Conservation (phyloP, 345 rosid genomes). For the Lenwebbia sp. region DNA sequence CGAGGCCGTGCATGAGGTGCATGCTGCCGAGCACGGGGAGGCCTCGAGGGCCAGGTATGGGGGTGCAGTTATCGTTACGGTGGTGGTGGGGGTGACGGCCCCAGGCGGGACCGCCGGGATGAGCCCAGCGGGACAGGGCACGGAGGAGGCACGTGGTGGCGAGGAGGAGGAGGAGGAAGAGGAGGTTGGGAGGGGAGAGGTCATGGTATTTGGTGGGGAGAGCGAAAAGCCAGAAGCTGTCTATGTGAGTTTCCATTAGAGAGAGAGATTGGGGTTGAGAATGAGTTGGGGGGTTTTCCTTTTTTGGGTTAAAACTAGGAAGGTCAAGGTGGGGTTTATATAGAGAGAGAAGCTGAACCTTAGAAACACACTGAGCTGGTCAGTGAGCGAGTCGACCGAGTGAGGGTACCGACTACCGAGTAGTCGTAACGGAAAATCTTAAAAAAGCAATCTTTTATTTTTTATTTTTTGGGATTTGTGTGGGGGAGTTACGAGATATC, state of each 20-base stretch:
- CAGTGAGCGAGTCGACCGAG: background rate
- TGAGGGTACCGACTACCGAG: background rate
- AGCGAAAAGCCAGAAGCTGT: constrained; percentile 23
- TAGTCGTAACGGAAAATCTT: background rate
- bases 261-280: background rate
- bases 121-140: constrained; percentile 18
- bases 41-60: constrained; percentile 39
- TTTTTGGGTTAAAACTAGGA: constrained; percentile 22
- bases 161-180: constrained; percentile 7
- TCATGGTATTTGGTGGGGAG: constrained; percentile 19
- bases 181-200: constrained; percentile 7
- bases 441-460: background rate
- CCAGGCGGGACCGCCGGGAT: constrained; percentile 53
- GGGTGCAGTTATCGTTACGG: background rate
- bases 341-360: constrained; percentile 4
- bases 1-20: constrained; percentile 32
- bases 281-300: constrained; percentile 9
- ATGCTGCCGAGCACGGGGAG: constrained; percentile 41
- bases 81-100: constrained; percentile 12
- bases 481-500: background rate
- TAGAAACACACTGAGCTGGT: background rate
- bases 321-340: constrained; percentile 10
- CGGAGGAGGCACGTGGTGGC: constrained; percentile 14
- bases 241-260: constrained; percentile 24
- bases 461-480: too few species aligned